A percentile compares a stretch with the other conserved stretches of the same genome.
Conservation (phyloP, 176 grass and related monocot genomes). For the Hsuehochloa calcarea region DNA sequence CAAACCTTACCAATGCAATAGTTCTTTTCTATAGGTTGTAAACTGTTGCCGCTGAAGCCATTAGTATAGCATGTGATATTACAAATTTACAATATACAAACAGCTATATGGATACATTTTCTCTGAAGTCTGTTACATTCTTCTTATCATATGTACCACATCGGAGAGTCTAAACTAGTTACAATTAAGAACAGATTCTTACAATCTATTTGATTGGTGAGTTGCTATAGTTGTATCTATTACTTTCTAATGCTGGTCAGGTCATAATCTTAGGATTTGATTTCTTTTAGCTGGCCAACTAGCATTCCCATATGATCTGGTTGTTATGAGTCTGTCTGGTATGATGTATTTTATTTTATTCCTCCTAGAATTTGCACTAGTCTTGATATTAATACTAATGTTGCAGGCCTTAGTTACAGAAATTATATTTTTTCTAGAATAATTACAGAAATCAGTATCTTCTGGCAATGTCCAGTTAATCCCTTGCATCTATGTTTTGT, state of each 20-base stretch:
- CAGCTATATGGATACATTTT: not conserved
- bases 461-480: not conserved
- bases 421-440: not conserved
- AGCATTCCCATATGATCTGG: not conserved
- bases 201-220: not conserved
- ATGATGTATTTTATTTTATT: not conserved
- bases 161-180: not conserved
- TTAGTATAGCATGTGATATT: not conserved
- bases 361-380: not conserved
- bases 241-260: not conserved
- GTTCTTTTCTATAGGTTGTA: not conserved
- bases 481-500: not conserved
- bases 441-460: not conserved
- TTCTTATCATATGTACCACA: not conserved
- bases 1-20: not conserved
- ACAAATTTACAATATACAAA: not conserved
- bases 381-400: not conserved
- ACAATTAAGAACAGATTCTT: slow-evolving; percentile 8
- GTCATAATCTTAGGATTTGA: not conserved
- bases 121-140: not conserved
- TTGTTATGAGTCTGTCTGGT: not conserved
- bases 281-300: slow-evolving; percentile 4
- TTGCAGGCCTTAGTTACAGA: not conserved
- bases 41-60: not conserved
- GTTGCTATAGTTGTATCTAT: not conserved